These are phyloP conservation scores for Takashimella koratensis DNA, from an alignment of 1,284 basidiomycete genomes.

Conservation along the genomic window DNA sequence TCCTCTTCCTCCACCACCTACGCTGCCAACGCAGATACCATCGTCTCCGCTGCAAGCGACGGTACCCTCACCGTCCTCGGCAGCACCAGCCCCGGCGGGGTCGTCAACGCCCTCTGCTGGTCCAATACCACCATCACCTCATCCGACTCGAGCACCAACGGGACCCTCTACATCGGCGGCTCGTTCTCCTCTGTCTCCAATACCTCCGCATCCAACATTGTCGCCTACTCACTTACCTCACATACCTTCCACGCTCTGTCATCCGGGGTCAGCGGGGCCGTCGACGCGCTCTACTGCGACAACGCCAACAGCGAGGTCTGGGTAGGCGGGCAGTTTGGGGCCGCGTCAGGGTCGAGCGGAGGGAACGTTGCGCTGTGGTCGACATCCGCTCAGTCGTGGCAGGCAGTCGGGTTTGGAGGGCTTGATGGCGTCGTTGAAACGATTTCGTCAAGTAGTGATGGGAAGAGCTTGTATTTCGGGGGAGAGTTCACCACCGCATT, in stretches of 20 bases:
- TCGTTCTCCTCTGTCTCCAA: conserved; percentile 35
- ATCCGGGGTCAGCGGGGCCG: conserved; percentile 58
- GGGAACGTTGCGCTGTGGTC: conserved; percentile 79
- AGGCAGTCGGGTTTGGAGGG: conserved; percentile 73
- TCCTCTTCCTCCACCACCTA: conserved; percentile 17
- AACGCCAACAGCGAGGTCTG: conserved; percentile 66
- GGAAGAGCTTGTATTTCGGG: conserved; percentile 73
- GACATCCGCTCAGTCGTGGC: conserved; percentile 57
- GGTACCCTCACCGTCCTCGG: conserved; percentile 28
- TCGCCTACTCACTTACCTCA: conserved; percentile 28
- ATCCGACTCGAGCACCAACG: conserved; percentile 19
- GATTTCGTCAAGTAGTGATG: conserved; percentile 70
- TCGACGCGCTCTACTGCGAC: conserved; percentile 81
- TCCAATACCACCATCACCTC: conserved; percentile 12
- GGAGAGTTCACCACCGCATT: conserved; percentile 80
- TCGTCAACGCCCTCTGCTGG: conserved; percentile 41
- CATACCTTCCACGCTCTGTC: conserved; percentile 23
- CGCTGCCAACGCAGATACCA: conserved; percentile 36
- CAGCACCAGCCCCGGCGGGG: conserved; percentile 40
- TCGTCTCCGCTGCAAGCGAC: conserved; percentile 25
- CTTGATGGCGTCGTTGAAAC: conserved; percentile 73
- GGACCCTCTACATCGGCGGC: conserved; percentile 43
- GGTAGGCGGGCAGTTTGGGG: conserved; percentile 73
- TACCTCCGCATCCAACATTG: conserved; percentile 30
- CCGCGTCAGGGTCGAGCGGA: conserved; percentile 38